phyloP scores from a whole-genome alignment of 2,329 filamentous ascomycete genomes.

The Ophiostoma quercus region DNA sequence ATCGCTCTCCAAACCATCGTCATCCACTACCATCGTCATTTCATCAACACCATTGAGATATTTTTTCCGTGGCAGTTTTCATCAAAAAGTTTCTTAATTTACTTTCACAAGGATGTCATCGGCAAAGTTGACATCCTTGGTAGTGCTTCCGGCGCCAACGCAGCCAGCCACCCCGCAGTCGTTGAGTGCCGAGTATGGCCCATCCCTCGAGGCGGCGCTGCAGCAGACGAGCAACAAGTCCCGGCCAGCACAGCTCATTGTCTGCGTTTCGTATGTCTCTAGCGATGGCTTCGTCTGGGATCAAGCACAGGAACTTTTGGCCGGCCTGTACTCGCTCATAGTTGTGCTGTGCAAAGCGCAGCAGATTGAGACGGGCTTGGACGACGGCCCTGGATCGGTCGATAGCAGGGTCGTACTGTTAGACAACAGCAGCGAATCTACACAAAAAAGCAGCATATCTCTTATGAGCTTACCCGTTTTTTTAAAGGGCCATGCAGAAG shows the following conservation, averaged over 20 bases:
- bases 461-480: constrained; percentile 41
- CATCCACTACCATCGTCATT: no score
- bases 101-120: not conserved
- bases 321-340: constrained; percentile 71
- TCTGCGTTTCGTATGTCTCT: constrained; percentile 54
- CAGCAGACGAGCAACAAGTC: constrained; percentile 41
- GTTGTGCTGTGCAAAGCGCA: constrained; percentile 64
- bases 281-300: constrained; percentile 54
- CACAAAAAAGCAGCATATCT: constrained; percentile 42
- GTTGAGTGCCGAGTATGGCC: constrained; percentile 56
- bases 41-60: no score
- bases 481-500: constrained; percentile 41
- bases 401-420: constrained; percentile 72
- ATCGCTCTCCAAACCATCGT: no score
- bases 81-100: not conserved
- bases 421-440: constrained; percentile 37
- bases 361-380: constrained; percentile 54
- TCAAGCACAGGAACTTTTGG: constrained; percentile 67
- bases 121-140: constrained; percentile 39
- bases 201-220: constrained; percentile 52
- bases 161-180: constrained; percentile 46
- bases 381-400: constrained; percentile 59
- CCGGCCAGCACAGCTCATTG: constrained; percentile 40
- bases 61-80: no score
- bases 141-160: constrained; percentile 61